phyloP scores from a whole-genome alignment of 2,329 filamentous ascomycete species.

The Rasamsonia emersonii region DNA sequence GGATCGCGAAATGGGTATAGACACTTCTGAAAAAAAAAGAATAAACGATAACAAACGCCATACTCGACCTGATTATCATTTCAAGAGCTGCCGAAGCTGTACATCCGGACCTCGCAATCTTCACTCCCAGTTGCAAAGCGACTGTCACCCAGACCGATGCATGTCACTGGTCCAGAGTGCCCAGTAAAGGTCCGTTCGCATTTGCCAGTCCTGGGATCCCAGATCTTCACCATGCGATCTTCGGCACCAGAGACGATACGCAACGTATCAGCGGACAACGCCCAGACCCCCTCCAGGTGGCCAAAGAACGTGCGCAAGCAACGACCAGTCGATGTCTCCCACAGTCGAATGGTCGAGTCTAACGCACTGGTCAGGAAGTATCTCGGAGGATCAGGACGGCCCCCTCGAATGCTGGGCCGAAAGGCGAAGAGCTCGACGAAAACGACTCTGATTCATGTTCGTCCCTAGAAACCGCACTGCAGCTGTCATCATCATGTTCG shows the following conservation, averaged over 20 bases:
- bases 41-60: constrained; percentile 16
- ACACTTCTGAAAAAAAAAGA: constrained; percentile 19
- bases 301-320: constrained; percentile 93
- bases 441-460: constrained; percentile 15
- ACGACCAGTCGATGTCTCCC: constrained; percentile 74
- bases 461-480: constrained; percentile 28
- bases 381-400: constrained; percentile 65
- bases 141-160: constrained; percentile 82
- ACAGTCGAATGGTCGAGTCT: constrained; percentile 84
- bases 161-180: constrained; percentile 85
- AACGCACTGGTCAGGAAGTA: constrained; percentile 92
- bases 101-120: constrained; percentile 82
- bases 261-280: constrained; percentile 77
- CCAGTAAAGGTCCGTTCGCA: constrained; percentile 90
- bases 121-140: constrained; percentile 87
- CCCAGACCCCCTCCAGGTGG: constrained; percentile 94
- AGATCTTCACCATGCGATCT: constrained; percentile 90
- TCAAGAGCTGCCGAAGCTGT: constrained; percentile 60
- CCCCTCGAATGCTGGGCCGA: constrained; percentile 54
- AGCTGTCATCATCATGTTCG: constrained; percentile 49
- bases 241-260: constrained; percentile 83
- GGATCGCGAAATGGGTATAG: no score
- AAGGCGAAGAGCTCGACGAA: constrained; percentile 42
- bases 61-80: no score
- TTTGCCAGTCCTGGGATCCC: constrained; percentile 85